Evolutionary conservation across 768 basidiomycete genomes (phyloP).

Genomic region (Russula virescens): DNA sequence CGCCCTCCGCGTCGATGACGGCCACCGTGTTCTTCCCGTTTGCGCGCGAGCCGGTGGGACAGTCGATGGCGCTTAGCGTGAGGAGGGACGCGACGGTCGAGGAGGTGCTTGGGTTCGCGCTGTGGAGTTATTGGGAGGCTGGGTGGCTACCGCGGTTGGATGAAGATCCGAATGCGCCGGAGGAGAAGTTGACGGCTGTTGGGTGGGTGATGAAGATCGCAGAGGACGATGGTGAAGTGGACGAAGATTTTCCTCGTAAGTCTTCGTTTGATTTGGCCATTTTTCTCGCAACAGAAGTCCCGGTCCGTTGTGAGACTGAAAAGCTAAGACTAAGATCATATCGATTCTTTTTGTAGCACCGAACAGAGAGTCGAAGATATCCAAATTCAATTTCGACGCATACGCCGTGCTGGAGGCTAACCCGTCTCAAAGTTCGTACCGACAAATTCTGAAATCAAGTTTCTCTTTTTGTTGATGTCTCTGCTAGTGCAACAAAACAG

Average conservation of each 20-base stretch:
- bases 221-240: conserved; percentile 96
- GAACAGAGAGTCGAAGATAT: conserved; percentile 77
- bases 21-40: conserved; percentile 85
- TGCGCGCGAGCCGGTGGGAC: conserved; percentile 52
- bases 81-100: conserved; percentile 87
- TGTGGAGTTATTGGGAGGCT: conserved; percentile 94
- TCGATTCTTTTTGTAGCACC: conserved; percentile 52
- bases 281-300: too few species aligned
- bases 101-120: conserved; percentile 88
- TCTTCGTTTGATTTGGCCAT: conserved; percentile 19
- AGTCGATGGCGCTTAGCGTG: conserved; percentile 67
- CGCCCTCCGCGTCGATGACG: conserved; percentile 50
- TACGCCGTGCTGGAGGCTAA: conserved; percentile 84
- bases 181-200: conserved; percentile 65
- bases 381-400: conserved; percentile 84
- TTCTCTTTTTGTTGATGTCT: not conserved
- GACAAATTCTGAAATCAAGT: not conserved
- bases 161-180: conserved; percentile 52
- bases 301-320: too few species aligned
- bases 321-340: too few species aligned
- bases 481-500: conserved; percentile 67
- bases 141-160: conserved; percentile 73
- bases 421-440: conserved; percentile 53
- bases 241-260: conserved; percentile 97
- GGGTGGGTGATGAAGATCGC: conserved; percentile 94